These are phyloP conservation scores for Phytophthora foliorum DNA, from an alignment of 352 stramenopile genomes.

Conservation along the genomic window DNA sequence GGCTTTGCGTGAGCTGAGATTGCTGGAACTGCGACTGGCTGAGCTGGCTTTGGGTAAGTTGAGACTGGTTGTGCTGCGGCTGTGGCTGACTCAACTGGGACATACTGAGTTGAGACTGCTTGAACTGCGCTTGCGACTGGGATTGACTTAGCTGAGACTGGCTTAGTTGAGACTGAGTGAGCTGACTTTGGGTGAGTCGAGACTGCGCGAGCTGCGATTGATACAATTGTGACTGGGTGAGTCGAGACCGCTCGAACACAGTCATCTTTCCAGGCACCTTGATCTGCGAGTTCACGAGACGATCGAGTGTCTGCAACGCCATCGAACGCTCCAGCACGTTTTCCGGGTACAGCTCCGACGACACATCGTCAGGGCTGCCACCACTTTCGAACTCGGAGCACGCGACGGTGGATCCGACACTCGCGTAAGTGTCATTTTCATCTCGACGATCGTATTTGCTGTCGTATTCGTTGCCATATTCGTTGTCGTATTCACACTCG, in stretches of 20 bases:
- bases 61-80: constrained; percentile 14
- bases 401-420: constrained; percentile 29
- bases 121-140: constrained; percentile 1
- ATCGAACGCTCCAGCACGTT: constrained; percentile 37
- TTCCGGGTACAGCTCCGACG: constrained; percentile 25
- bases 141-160: neutral
- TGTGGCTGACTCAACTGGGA: constrained; percentile 25
- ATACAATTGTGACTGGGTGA: constrained; percentile 32
- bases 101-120: constrained; percentile 13
- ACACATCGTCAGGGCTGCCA: constrained; percentile 32
- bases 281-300: constrained; percentile 33
- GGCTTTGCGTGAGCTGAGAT: constrained; percentile 14
- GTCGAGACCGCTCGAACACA: constrained; percentile 30
- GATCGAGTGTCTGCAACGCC: constrained; percentile 39
- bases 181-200: neutral
- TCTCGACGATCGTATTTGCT: constrained; percentile 16
- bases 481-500: constrained; percentile 17
- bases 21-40: constrained; percentile 5
- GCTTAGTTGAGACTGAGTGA: constrained; percentile 4
- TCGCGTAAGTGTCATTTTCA: constrained; percentile 38
- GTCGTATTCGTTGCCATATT: neutral
- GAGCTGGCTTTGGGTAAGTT: constrained; percentile 3
- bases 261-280: constrained; percentile 7
- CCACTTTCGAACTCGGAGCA: constrained; percentile 40
- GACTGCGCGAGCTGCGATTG: constrained; percentile 11